A percentile compares a stretch with the other conserved stretches of the same genome.
Evolutionary conservation across 306 rosid species (phyloP).

Genomic region (Echinosophora koreensis): DNA sequence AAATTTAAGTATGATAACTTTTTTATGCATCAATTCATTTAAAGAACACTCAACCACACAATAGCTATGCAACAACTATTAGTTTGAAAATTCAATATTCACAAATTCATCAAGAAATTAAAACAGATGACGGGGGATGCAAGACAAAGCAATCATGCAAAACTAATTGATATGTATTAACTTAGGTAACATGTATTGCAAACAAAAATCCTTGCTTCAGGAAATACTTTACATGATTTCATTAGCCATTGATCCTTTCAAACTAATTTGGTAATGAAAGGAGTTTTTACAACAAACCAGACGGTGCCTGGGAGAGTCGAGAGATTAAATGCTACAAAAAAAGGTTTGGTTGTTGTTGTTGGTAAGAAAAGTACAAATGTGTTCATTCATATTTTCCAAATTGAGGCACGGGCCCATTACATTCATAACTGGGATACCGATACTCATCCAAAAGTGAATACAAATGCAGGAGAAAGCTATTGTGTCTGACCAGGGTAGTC

Average conservation of each 20-base stretch:
- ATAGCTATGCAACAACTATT: slow-evolving; percentile 1
- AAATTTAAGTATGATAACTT: slow-evolving; percentile 11
- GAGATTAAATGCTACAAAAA: neutral
- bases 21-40: slow-evolving; percentile 25
- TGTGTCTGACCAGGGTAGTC: neutral
- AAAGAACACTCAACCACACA: slow-evolving; percentile 20
- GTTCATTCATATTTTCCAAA: neutral
- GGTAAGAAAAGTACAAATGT: neutral
- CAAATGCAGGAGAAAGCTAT: slow-evolving; percentile 7
- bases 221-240: neutral
- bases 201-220: slow-evolving; percentile 7
- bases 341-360: neutral
- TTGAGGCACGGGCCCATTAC: slow-evolving; percentile 10
- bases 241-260: neutral
- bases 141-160: slow-evolving; percentile 1
- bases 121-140: slow-evolving; percentile 21
- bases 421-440: neutral
- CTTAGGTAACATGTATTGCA: slow-evolving; percentile 13
- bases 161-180: slow-evolving; percentile 30
- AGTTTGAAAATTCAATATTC: neutral
- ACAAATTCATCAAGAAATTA: neutral
- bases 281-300: slow-evolving; percentile 31
- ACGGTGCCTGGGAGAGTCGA: slow-evolving; percentile 18
- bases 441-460: slow-evolving; percentile 9
- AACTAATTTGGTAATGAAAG: slow-evolving; percentile 7